Conservation (phyloP, 306 rosid species). For the cucumber (Cucumis sativus) region Cucumber_9930_V3 NC_026657.2:38169501-38170000, state of each 20-base stretch:
- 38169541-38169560: neutral
- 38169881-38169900: neutral
- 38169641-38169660: constrained; percentile 58
- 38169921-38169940: neutral
- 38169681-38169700: constrained; percentile 69
- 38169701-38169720: neutral
- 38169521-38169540: neutral
- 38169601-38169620: neutral
- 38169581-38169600: neutral
- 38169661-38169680: constrained; percentile 63
- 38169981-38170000: constrained; percentile 52
- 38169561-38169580: neutral
- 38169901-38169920: neutral
- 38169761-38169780: neutral
- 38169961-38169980: constrained; percentile 65
- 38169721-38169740: neutral
- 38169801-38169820: constrained; percentile 47
- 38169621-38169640: neutral
- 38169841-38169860: constrained; percentile 90
- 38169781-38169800: constrained; percentile 73
- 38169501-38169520: neutral
- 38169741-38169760: neutral
- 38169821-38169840: constrained; percentile 88
- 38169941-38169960: constrained; percentile 21
- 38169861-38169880: constrained; percentile 62